Percentiles rank a stretch among this genome's conserved stretches.
Evolutionary conservation across 2,329 filamentous ascomycete species (phyloP).

Genomic region (Sordariomycetes sp.): DNA sequence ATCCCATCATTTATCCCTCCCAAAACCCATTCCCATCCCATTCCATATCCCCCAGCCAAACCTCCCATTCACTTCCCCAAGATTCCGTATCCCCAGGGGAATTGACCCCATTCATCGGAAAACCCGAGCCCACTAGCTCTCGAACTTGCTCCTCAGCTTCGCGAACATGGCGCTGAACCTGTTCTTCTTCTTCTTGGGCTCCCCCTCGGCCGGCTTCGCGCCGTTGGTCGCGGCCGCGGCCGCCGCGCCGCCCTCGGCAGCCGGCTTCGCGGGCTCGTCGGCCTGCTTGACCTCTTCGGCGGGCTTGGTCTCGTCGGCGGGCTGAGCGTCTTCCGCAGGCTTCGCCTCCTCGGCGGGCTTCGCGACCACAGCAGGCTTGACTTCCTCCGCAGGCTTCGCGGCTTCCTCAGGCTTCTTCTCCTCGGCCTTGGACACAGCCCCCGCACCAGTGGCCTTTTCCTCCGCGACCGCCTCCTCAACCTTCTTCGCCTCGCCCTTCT

Average conservation of each 20-base stretch:
- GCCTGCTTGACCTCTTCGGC: constrained; percentile 1
- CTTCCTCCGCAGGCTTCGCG: constrained; percentile 5
- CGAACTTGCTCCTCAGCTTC: constrained; percentile 18
- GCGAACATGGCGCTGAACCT: constrained; percentile 49
- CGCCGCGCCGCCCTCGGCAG: too few relatives aligned
- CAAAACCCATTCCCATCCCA: not conserved
- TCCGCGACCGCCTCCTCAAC: constrained; percentile 32
- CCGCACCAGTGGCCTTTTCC: constrained; percentile 45
- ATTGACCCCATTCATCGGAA: not conserved
- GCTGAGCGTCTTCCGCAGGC: constrained; percentile 1
- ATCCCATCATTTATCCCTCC: not conserved
- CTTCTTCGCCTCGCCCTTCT: constrained; percentile 46
- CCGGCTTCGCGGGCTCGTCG: not conserved
- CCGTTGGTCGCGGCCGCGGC: constrained; percentile 9
- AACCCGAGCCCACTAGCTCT: not conserved
- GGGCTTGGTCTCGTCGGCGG: not conserved
- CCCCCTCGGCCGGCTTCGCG: constrained; percentile 14
- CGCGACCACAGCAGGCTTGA: constrained; percentile 7
- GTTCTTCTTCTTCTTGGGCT: constrained; percentile 49
- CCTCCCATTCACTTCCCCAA: not conserved
- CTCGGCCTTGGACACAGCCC: constrained; percentile 48
- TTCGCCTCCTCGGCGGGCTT: constrained; percentile 8
- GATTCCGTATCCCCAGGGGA: not conserved
- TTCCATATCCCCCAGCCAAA: not conserved
- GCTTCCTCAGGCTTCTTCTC: constrained; percentile 54